Percentiles rank a stretch among this genome's conserved stretches.
Conservation (phyloP, 331 rosid species). For the Saraca asoca region DNA sequence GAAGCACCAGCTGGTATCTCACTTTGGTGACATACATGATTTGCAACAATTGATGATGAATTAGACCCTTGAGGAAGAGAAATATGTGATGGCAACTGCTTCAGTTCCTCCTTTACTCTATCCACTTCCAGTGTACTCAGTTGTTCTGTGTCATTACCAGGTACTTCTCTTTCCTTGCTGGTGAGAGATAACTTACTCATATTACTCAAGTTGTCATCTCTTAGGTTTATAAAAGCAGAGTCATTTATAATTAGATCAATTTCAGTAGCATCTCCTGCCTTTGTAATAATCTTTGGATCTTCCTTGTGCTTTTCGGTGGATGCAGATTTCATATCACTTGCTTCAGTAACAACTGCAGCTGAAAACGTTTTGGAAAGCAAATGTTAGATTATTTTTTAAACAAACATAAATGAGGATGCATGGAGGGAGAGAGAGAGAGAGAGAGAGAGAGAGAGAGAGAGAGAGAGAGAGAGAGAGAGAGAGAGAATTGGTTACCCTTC, state of each 20-base stretch:
- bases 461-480: neutral
- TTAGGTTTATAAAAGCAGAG: slow-evolving; percentile 32
- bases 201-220: slow-evolving; percentile 31
- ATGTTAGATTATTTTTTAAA: slow-evolving; percentile 14
- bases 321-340: slow-evolving; percentile 30
- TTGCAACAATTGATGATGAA: slow-evolving; percentile 38
- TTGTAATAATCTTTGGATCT: slow-evolving; percentile 30
- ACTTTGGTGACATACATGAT: slow-evolving; percentile 22
- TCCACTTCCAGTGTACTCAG: slow-evolving; percentile 38
- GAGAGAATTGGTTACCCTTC: slow-evolving; percentile 37
- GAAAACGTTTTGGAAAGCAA: slow-evolving; percentile 36
- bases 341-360: slow-evolving; percentile 48
- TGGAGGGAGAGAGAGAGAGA: neutral
- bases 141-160: slow-evolving; percentile 31
- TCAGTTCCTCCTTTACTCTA: slow-evolving; percentile 45
- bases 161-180: slow-evolving; percentile 38
- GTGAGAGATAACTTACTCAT: slow-evolving; percentile 17
- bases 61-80: slow-evolving; percentile 33
- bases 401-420: slow-evolving; percentile 9
- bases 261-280: slow-evolving; percentile 32
- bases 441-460: neutral
- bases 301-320: slow-evolving; percentile 36
- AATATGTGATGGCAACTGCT: slow-evolving; percentile 30
- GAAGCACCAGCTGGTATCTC: slow-evolving; percentile 43
- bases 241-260: slow-evolving; percentile 33